These are phyloP conservation scores for Aspergillus sp. DNA, from an alignment of 2,329 filamentous ascomycete species.

Conservation along the genomic window DNA sequence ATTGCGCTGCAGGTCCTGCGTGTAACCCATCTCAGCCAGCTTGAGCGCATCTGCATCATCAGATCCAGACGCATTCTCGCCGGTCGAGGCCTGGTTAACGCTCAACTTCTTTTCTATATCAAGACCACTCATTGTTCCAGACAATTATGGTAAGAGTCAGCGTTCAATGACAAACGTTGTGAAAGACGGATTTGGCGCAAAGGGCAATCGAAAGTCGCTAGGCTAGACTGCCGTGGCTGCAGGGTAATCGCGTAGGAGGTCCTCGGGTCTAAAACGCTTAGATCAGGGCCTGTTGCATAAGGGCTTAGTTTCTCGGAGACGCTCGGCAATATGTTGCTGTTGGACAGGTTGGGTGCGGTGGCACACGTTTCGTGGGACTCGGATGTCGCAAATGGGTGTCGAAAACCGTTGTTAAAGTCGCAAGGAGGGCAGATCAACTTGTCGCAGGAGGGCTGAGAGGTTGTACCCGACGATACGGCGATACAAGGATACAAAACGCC, in stretches of 20 bases:
- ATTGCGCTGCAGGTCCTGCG: conserved; percentile 48
- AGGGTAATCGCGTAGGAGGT: conserved; percentile 12
- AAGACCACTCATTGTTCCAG: conserved; percentile 19
- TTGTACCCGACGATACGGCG: conserved; percentile 13
- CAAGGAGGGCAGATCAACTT: conserved; percentile 7
- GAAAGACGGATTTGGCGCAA: conserved; percentile 11
- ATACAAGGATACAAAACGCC: conserved; percentile 20
- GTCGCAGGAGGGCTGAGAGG: conserved; percentile 5
- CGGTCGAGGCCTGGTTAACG: conserved; percentile 15
- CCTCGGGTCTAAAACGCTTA: conserved; percentile 7
- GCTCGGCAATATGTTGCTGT: conserved; percentile 13
- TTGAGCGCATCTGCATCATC: conserved; percentile 44
- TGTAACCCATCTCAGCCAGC: conserved; percentile 51
- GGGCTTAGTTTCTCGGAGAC: conserved; percentile 12
- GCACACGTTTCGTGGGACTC: conserved; percentile 2
- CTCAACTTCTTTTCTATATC: conserved; percentile 24
- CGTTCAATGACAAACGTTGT: conserved; percentile 1
- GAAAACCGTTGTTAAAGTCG: conserved; percentile 12
- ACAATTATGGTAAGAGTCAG: neutral
- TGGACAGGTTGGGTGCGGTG: conserved; percentile 15
- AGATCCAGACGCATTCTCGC: conserved; percentile 16
- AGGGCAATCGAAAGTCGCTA: conserved; percentile 12
- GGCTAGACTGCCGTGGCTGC: conserved; percentile 12
- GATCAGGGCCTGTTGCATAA: conserved; percentile 16
- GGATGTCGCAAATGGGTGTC: conserved; percentile 16